These are phyloP conservation scores for Fusarium setosum DNA, from an alignment of 2,329 filamentous ascomycete genomes.

Conservation along the genomic window DNA sequence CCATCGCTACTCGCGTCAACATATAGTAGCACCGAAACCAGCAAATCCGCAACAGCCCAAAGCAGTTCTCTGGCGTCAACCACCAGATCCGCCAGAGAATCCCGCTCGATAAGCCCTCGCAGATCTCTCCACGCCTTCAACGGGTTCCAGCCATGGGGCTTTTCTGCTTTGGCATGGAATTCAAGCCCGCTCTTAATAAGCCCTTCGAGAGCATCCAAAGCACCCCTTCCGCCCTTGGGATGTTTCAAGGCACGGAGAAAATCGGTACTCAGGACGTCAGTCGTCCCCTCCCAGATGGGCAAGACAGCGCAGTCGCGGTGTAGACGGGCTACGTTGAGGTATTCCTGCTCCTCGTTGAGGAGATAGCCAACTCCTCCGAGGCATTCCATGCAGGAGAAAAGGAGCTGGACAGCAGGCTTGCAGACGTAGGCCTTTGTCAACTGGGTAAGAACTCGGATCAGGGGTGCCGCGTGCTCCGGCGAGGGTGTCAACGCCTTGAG, in stretches of 20 bases:
- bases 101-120: conserved; percentile 49
- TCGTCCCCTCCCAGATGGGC: conserved; percentile 80
- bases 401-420: conserved; percentile 59
- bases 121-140: conserved; percentile 54
- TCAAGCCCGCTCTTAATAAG: conserved; percentile 47
- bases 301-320: conserved; percentile 73
- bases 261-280: conserved; percentile 73
- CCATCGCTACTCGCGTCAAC: conserved; percentile 53
- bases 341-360: conserved; percentile 70
- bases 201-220: conserved; percentile 56
- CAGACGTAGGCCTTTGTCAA: conserved; percentile 70
- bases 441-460: conserved; percentile 69
- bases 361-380: conserved; percentile 76
- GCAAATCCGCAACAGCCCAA: conserved; percentile 56
- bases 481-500: conserved; percentile 49
- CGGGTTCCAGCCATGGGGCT: conserved; percentile 45
- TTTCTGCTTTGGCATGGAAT: conserved; percentile 39
- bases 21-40: conserved; percentile 56
- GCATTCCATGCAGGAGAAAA: conserved; percentile 71
- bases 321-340: conserved; percentile 74
- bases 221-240: conserved; percentile 49
- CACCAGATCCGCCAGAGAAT: conserved; percentile 53
- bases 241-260: conserved; percentile 61
- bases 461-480: conserved; percentile 48
- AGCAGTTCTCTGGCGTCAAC: conserved; percentile 58